A percentile compares a stretch with the other conserved stretches of the same genome.
Evolutionary conservation across 352 stramenopile species (phyloP).

Genomic region (Globisporangium cederbergense): DNA sequence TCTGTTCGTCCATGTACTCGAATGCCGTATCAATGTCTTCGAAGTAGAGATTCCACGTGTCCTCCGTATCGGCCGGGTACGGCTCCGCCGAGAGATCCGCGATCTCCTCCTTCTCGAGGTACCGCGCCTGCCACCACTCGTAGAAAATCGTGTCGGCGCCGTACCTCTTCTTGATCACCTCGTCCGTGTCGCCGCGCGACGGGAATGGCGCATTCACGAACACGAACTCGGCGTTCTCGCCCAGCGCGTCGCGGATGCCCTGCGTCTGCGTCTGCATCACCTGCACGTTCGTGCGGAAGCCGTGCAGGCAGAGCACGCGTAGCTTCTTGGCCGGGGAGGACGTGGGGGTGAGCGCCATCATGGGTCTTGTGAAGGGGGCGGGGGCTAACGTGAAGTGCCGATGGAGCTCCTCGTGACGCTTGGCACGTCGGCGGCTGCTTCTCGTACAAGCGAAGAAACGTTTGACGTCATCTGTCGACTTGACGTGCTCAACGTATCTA

Average conservation of each 20-base stretch:
- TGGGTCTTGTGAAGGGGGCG: neutral
- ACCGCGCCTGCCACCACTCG: slow-evolving; percentile 42
- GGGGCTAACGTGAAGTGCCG: neutral
- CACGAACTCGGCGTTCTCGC: slow-evolving; percentile 35
- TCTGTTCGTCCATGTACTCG: slow-evolving; percentile 36
- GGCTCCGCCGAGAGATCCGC: slow-evolving; percentile 18
- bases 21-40: slow-evolving; percentile 34
- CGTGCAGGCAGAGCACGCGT: slow-evolving; percentile 49
- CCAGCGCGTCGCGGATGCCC: slow-evolving; percentile 32
- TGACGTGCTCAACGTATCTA: slow-evolving; percentile 5
- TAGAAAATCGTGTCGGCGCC: slow-evolving; percentile 36
- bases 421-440: neutral
- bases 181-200: slow-evolving; percentile 22
- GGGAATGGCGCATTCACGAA: slow-evolving; percentile 37
- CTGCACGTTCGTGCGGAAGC: slow-evolving; percentile 49
- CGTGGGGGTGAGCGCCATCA: neutral
- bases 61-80: slow-evolving; percentile 19
- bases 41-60: slow-evolving; percentile 29
- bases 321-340: slow-evolving; percentile 23
- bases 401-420: neutral
- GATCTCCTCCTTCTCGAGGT: slow-evolving; percentile 22
- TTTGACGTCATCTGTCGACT: slow-evolving; percentile 12
- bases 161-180: slow-evolving; percentile 24
- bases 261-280: slow-evolving; percentile 50
- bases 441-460: neutral